These are phyloP conservation scores for Tricholoma sp. DNA, from an alignment of 768 basidiomycete species.

Conservation along the genomic window DNA sequence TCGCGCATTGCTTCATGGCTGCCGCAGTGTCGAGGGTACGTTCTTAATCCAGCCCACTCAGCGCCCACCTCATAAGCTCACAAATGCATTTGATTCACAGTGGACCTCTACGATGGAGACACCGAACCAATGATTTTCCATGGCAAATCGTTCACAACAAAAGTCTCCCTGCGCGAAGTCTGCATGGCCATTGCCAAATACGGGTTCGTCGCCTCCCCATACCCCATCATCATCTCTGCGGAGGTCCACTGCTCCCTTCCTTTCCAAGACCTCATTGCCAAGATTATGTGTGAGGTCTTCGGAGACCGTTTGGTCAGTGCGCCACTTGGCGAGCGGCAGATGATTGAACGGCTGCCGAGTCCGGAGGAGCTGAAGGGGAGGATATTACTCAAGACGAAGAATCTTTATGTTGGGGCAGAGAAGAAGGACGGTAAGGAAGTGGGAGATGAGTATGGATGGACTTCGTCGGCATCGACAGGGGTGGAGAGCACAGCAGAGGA, in stretches of 20 bases:
- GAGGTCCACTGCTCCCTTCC: constrained; percentile 83
- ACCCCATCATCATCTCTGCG: constrained; percentile 96
- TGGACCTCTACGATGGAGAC: constrained; percentile 91
- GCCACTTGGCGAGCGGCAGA: constrained; percentile 34
- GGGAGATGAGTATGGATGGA: constrained; percentile 17
- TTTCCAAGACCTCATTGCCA: constrained; percentile 46
- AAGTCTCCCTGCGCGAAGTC: constrained; percentile 77
- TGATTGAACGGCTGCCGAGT: constrained; percentile 67
- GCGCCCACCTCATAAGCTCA: neutral
- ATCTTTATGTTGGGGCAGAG: constrained; percentile 45
- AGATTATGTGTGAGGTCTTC: constrained; percentile 44
- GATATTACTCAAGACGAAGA: constrained; percentile 88
- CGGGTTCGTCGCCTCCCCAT: constrained; percentile 90
- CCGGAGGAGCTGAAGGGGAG: constrained; percentile 80
- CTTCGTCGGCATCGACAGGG: constrained; percentile 13
- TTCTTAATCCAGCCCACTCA: constrained; percentile 8
- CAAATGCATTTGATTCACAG: constrained; percentile 38
- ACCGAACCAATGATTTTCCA: constrained; percentile 86
- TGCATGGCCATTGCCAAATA: constrained; percentile 87
- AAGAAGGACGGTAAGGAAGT: constrained; percentile 10
- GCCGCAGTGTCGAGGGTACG: constrained; percentile 89
- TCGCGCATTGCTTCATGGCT: constrained; percentile 81
- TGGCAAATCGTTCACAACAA: constrained; percentile 86
- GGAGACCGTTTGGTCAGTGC: constrained; percentile 32
- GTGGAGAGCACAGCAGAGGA: constrained; percentile 28